Evolutionary conservation across 2,329 filamentous ascomycete genomes (phyloP), one percentile per base, ranked within the genome.

Genomic region (Colletotrichum destructivum): DNA sequence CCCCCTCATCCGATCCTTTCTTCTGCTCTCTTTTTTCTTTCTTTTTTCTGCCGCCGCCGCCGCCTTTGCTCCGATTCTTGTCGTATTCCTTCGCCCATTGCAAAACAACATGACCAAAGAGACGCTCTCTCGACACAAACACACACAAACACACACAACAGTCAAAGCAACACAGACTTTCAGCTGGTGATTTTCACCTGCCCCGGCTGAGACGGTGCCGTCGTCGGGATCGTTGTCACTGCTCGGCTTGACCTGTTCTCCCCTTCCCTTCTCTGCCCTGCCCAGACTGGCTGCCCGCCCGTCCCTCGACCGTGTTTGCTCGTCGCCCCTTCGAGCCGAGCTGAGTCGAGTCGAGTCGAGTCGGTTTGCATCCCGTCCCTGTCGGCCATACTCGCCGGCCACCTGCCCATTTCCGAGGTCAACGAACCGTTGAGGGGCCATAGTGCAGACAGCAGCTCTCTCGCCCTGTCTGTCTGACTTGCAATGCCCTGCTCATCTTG

Each of bases 161-260:
- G 49, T 42, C 47, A 31, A 60, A 35, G 55, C 49, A 51, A 47
- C 63, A 51, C 68, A 67, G 62, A 61, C 55, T 52, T 64, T 61
- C 46, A 70, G 68, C 55, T 56, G 55, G 35, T 40, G 5, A 5
- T 38, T 49, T 31, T 67, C 56, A 55, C 49, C 54, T 70, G 35
- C 12, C 51, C 40, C 63, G 55, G 31, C 31, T 62, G 56, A 70
- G 49, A 56, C 49, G 63, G 49, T 70, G 63, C 68, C 63, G 54
- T 67, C 47, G 56, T 62, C 54, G 42, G 31, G 42, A 66, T 70
- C 62, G 55, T 66, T 63, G 18, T 21, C 42, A 35, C 66, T 44
- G 44, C 38, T 52, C 51, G 57, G 68, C 57, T 62, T 62, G 38
- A 23, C 51, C 44, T 40, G 52, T 35, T 42, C 40, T 13, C 18